phyloP scores from a whole-genome alignment of 164 flowering plant species.

The grape (Vitis vinifera) region ASM3070453v1 NC_081810.1:21393001-21393500 shows the following conservation, averaged over 20 bases:
- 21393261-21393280: not conserved
- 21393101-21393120: not conserved
- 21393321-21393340: not conserved
- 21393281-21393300: not conserved
- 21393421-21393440: too few species aligned
- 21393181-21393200: constrained; percentile 93
- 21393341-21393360: not conserved
- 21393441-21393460: too few species aligned
- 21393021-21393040: constrained; percentile 92
- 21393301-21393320: not conserved
- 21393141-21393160: not conserved
- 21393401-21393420: too few species aligned
- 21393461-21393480: too few species aligned
- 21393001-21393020: constrained; percentile 88
- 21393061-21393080: not conserved
- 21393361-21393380: not conserved
- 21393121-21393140: not conserved
- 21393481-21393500: constrained; percentile 68
- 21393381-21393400: too few species aligned
- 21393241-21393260: constrained; percentile 8
- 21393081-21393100: not conserved
- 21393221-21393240: constrained; percentile 64
- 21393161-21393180: constrained; percentile 36
- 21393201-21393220: constrained; percentile 61
- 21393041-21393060: constrained; percentile 3